Evolutionary conservation across 2,329 filamentous ascomycete genomes (phyloP).

Genomic region (Eutypa lata): DNA sequence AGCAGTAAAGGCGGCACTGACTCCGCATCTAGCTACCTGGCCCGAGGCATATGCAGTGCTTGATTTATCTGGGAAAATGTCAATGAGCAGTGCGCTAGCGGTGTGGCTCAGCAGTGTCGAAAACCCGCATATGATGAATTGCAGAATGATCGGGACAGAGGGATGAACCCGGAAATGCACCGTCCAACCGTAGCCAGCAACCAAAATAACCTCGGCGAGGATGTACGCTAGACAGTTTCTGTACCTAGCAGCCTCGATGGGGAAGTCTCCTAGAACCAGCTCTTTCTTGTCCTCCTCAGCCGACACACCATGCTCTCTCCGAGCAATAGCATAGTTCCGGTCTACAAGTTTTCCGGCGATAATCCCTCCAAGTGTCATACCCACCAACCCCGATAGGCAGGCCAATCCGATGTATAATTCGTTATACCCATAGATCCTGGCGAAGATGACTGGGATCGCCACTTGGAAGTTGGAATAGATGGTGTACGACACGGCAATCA

Average conservation of each 20-base stretch:
- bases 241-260: constrained; percentile 4
- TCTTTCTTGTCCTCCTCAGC: no score
- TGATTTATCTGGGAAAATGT: constrained; percentile 6
- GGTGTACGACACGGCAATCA: neutral
- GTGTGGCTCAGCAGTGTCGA: constrained; percentile 5
- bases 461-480: constrained; percentile 6
- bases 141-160: constrained; percentile 2
- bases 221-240: neutral
- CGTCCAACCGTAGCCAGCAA: constrained; percentile 6
- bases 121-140: constrained; percentile 5
- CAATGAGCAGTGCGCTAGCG: constrained; percentile 5
- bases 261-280: neutral
- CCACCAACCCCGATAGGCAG: constrained; percentile 1
- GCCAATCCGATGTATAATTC: constrained; percentile 6
- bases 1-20: constrained; percentile 5
- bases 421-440: constrained; percentile 3
- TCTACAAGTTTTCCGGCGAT: constrained; percentile 6
- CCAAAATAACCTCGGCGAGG: constrained; percentile 1
- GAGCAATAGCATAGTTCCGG: constrained; percentile 5
- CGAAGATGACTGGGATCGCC: constrained; percentile 4
- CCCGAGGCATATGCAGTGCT: constrained; percentile 5
- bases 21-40: constrained; percentile 3
- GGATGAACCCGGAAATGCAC: constrained; percentile 2
- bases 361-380: constrained; percentile 6
- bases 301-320: no score